Evolutionary conservation across 1,139 yeast genomes (phyloP).

Genomic region (Meyerozyma elateridarum): DNA sequence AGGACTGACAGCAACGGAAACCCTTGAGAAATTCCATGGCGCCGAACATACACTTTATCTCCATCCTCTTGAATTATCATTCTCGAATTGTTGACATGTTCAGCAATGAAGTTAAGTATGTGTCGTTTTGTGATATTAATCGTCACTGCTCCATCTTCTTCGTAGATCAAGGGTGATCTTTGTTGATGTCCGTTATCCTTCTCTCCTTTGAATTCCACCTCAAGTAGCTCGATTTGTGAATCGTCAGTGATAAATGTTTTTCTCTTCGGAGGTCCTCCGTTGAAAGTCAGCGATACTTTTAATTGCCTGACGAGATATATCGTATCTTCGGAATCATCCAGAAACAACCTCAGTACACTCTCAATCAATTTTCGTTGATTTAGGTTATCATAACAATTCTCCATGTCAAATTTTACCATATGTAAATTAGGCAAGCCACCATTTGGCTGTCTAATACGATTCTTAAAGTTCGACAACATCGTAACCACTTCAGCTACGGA

Average conservation of each 20-base stretch:
- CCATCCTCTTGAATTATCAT: constrained; percentile 10
- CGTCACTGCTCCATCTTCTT: constrained; percentile 21
- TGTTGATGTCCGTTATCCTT: no score
- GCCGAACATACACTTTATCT: constrained; percentile 31
- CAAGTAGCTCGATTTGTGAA: no score
- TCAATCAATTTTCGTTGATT: constrained; percentile 46
- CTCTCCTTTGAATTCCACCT: no score
- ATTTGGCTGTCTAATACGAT: constrained; percentile 10
- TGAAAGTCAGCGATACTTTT: constrained; percentile 17
- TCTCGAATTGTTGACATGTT: constrained; percentile 24
- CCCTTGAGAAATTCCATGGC: constrained; percentile 82
- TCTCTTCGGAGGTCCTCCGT: no score
- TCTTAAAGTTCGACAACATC: constrained; percentile 16
- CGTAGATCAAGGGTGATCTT: neutral
- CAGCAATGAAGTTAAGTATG: constrained; percentile 19
- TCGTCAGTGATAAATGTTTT: no score
- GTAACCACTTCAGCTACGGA: constrained; percentile 17
- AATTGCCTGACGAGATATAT: constrained; percentile 22
- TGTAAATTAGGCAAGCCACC: constrained; percentile 34
- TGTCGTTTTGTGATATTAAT: constrained; percentile 20
- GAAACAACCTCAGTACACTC: constrained; percentile 23
- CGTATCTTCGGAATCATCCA: constrained; percentile 17
- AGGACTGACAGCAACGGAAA: constrained; percentile 70
- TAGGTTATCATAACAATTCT: constrained; percentile 74
- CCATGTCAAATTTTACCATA: constrained; percentile 71